A percentile compares a stretch with the other conserved stretches of the same genome.
These are phyloP conservation scores for Phylloporus scabripes DNA, from an alignment of 768 basidiomycete genomes.

Conservation along the genomic window DNA sequence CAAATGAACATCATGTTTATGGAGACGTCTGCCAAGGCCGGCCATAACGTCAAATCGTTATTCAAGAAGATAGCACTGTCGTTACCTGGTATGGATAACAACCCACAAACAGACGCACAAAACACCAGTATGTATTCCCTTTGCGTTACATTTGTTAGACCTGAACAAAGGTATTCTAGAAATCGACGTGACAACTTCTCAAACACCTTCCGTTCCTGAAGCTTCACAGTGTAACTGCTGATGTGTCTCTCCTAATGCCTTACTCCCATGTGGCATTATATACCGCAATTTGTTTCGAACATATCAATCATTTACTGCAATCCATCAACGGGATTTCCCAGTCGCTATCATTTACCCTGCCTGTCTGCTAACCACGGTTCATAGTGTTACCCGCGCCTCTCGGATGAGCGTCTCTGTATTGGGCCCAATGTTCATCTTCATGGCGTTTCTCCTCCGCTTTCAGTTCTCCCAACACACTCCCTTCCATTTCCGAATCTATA, in stretches of 20 bases:
- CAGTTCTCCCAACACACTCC: slow-evolving; percentile 58
- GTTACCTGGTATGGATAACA: slow-evolving; percentile 92
- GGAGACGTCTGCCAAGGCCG: slow-evolving; percentile 99
- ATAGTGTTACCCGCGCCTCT: slow-evolving; percentile 95
- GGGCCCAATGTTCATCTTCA: slow-evolving; percentile 91
- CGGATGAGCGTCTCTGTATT: slow-evolving; percentile 78
- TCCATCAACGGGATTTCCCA: slow-evolving; percentile 4
- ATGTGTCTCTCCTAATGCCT: slow-evolving; percentile 17
- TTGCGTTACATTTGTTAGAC: not conserved
- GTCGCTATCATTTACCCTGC: slow-evolving; percentile 8
- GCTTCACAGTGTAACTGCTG: slow-evolving; percentile 84
- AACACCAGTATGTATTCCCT: slow-evolving; percentile 38
- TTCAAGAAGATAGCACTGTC: slow-evolving; percentile 99
- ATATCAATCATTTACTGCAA: slow-evolving; percentile 16
- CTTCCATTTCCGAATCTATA: slow-evolving; percentile 81
- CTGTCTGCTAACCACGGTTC: slow-evolving; percentile 63
- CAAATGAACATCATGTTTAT: slow-evolving; percentile 96
- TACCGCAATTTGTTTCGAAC: slow-evolving; percentile 26
- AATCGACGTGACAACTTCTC: slow-evolving; percentile 84
- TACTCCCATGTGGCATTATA: slow-evolving; percentile 18
- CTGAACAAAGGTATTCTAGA: slow-evolving; percentile 41
- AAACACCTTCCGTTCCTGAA: slow-evolving; percentile 67
- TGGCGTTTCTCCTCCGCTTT: slow-evolving; percentile 71
- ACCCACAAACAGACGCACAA: slow-evolving; percentile 51
- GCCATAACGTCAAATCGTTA: slow-evolving; percentile 96